Evolutionary conservation across 2,329 filamentous ascomycete genomes (phyloP), one percentile per base, ranked within the genome.

Genomic region (Truncatella angustata): DNA sequence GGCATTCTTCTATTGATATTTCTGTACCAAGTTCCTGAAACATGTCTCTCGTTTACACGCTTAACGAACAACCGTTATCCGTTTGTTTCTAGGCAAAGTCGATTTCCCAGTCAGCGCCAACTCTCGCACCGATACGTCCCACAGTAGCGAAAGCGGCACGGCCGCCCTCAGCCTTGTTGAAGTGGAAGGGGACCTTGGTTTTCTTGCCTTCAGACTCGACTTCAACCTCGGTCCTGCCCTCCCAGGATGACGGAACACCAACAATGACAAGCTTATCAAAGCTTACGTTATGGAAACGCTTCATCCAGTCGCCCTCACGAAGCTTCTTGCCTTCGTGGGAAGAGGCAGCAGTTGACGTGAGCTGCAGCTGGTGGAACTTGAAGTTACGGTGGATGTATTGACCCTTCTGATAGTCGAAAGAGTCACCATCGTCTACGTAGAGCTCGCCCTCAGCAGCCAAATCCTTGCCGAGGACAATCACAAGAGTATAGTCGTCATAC

Each of bases 351-450:
- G 79, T 79, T 1, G 88, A 92, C 4, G 75, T 75, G n/a, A 97
- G 74, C 1, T 76, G 77, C 14, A 79, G 78, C 54, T 71, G 73
- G 24, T 76, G 73, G 55, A 92, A 88, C 21, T 74, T 75, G 72
- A 99, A 97, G 54, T 77, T 79, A 54, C 91, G 89, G 73, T 96
- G 87, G 61, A 97, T 92, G 70, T 88, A 96, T 56, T 91, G 91
- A 10, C 92, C 93, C 57, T 85, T 76, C 68, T 95, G 78, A 66
- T 90, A 91, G 51, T 96, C 91, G 60, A 92, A 99, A 1, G 88
- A 89, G 70, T 97, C 92, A 44, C 94, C 94, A 59, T 99, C 94
- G 65, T 99, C 94, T 26, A 91, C 77, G 65, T 99, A 99, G 6
- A 99, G 75, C 45, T 88, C 86, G 24, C 94, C 94, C 44, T 87